Evolutionary conservation across 352 stramenopile species (phyloP), one percentile per base, ranked within the genome.

Genomic region (Globisporangium okanoganense): DNA sequence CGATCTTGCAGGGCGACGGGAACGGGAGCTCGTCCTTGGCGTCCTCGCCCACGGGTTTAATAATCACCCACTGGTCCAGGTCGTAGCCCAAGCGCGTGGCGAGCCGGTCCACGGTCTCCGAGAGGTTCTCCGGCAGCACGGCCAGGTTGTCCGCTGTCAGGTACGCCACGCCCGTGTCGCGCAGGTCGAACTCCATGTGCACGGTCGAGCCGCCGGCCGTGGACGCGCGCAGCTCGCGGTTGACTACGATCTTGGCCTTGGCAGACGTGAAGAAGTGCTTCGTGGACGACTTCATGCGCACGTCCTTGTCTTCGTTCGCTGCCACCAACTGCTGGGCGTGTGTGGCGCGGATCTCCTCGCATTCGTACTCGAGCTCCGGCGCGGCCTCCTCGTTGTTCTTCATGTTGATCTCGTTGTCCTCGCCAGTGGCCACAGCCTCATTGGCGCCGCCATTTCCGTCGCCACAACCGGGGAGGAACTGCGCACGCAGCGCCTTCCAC

Each of bases 101-200:
- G 0, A 99, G 78, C 12, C 64, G 73, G 58, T 94, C 80, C 0
- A 99, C 96, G 5, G 92, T 72, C 0, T 54, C 66, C 5, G 67
- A 45, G 18, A 88, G 61, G 73, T 98, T 98, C 60, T 95, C 88
- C 0, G 95, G 88, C n/a, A 98, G 65, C 33, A 98, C 83, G 1
- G 91, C 94, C 25, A 98, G 64, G 69, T 98, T 98, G 72, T 99
- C 96, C 1, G 94, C 96, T 14, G 95, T 98, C 43, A 87, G 47
- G 62, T 99, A 99, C 22, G 79, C 79, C n/a, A 96, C 51, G 29
- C 79, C 83, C 3, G 86, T 91, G 57, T 83, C 78, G 22, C 79
- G 76, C 43, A 98, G 56, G 55, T 97, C 85, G 27, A 98, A 72
- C 66, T 98, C 92, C 7, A 98, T 66, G 69, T 98, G 94, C 12